Percentiles rank a stretch among this genome's conserved stretches.
phyloP scores from a whole-genome alignment of 176 grass and related monocot species.

The Ampelocalamus luodianensis region DNA sequence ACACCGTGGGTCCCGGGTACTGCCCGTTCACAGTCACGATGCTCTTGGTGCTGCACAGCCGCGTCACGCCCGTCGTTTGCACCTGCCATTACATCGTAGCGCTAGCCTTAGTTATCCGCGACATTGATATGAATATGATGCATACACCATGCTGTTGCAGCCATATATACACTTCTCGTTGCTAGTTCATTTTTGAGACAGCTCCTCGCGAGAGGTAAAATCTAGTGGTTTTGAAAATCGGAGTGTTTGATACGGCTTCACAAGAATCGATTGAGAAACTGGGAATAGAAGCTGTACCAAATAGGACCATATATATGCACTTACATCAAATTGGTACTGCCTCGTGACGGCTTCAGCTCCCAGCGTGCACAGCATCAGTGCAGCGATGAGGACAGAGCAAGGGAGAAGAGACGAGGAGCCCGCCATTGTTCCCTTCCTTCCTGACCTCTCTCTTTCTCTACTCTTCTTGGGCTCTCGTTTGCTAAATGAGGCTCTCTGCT shows the following conservation, averaged over 20 bases:
- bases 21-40: conserved; percentile 78
- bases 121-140: too few relatives aligned
- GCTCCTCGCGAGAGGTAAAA: too few relatives aligned
- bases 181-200: too few relatives aligned
- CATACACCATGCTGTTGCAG: too few relatives aligned
- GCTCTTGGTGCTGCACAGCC: conserved; percentile 69
- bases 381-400: background rate
- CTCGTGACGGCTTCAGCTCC: conserved; percentile 53
- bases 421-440: conserved; percentile 10
- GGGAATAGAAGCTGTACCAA: too few relatives aligned
- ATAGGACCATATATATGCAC: background rate
- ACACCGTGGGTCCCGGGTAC: conserved; percentile 68
- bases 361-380: background rate
- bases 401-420: conserved; percentile 18
- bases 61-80: conserved; percentile 56
- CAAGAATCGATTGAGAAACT: too few relatives aligned
- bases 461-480: background rate
- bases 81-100: conserved; percentile 46
- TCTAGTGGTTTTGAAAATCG: too few relatives aligned
- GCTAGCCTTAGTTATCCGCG: background rate
- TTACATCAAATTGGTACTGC: conserved; percentile 72
- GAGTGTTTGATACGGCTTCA: too few relatives aligned
- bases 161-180: too few relatives aligned
- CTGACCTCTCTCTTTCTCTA: background rate
- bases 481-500: background rate